phyloP scores from a whole-genome alignment of 495 filamentous ascomycete genomes.

The Hypoxylon intermedium region DNA sequence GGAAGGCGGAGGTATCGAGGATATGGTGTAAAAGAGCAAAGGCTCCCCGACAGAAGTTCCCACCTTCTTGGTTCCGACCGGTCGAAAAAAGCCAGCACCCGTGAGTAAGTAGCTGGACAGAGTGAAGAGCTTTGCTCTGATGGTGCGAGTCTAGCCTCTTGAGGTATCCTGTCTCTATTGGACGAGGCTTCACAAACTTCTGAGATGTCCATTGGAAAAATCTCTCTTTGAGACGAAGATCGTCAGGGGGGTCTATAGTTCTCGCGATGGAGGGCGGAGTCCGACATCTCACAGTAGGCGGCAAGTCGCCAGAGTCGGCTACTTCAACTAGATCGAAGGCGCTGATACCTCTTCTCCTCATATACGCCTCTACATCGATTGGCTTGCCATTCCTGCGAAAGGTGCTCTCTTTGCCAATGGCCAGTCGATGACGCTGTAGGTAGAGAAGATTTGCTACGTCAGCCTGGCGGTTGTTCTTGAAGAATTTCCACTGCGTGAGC shows the following conservation, averaged over 20 bases:
- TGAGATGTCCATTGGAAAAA: slow-evolving; percentile 41
- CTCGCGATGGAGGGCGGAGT: slow-evolving; percentile 42
- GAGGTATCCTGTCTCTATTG: slow-evolving; percentile 34
- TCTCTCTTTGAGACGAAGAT: slow-evolving; percentile 37
- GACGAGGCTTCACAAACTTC: slow-evolving; percentile 36
- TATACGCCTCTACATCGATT: slow-evolving; percentile 46
- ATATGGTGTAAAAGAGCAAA: slow-evolving; percentile 37
- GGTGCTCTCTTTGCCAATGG: slow-evolving; percentile 46
- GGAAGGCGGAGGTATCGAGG: slow-evolving; percentile 38
- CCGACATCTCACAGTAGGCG: slow-evolving; percentile 46
- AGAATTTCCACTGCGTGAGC: slow-evolving; percentile 50
- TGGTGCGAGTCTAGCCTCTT: slow-evolving; percentile 37
- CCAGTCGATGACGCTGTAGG: slow-evolving; percentile 45
- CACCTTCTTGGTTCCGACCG: slow-evolving; percentile 36
- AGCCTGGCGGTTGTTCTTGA: slow-evolving; percentile 48
- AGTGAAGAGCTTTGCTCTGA: slow-evolving; percentile 37
- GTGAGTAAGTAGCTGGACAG: slow-evolving; percentile 37
- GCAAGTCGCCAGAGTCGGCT: slow-evolving; percentile 42
- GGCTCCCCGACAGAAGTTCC: slow-evolving; percentile 31
- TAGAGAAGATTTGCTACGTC: slow-evolving; percentile 47
- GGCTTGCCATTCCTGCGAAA: slow-evolving; percentile 47
- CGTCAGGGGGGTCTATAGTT: slow-evolving; percentile 36
- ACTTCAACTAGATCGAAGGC: slow-evolving; percentile 46
- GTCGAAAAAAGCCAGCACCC: slow-evolving; percentile 44
- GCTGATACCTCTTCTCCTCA: slow-evolving; percentile 45